Conservation (phyloP, 768 basidiomycete species). For the Tulasnella sp. region DNA sequence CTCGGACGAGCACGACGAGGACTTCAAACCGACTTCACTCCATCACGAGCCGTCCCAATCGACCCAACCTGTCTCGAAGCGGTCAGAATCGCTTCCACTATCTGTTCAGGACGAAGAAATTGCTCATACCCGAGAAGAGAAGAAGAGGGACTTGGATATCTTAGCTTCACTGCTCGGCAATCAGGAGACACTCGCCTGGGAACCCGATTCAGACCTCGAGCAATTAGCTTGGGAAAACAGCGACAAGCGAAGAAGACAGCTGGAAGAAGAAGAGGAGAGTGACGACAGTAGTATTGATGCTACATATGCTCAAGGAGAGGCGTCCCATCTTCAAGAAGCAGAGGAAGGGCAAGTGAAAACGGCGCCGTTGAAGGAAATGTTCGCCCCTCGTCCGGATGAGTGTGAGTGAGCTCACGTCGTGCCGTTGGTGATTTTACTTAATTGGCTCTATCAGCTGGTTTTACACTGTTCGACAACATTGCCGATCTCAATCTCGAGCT, state of each 20-base stretch:
- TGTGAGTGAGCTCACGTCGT: neutral
- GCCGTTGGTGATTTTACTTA: neutral
- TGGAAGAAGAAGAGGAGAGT: neutral
- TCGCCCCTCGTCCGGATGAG: conserved; percentile 18
- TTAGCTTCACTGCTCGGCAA: neutral
- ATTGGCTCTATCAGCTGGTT: neutral
- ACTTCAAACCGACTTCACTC: neutral
- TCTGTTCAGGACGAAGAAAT: neutral
- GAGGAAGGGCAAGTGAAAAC: neutral
- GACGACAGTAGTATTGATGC: neutral
- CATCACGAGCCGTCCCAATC: neutral
- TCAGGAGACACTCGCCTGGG: conserved; percentile 3
- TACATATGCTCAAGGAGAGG: neutral
- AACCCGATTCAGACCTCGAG: conserved; percentile 10
- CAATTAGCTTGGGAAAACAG: neutral
- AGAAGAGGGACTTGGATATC: conserved; percentile 2
- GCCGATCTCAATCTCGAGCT: conserved; percentile 16
- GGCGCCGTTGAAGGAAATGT: conserved; percentile 17
- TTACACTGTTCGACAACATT: conserved; percentile 14
- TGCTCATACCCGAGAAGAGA: neutral
- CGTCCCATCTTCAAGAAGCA: neutral
- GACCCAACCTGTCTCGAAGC: neutral
- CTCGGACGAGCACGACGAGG: no score
- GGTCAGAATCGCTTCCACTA: neutral
- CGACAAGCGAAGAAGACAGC: neutral